phyloP scores from a whole-genome alignment of 176 grass and related monocot genomes.

The Avena eriantha region DNA sequence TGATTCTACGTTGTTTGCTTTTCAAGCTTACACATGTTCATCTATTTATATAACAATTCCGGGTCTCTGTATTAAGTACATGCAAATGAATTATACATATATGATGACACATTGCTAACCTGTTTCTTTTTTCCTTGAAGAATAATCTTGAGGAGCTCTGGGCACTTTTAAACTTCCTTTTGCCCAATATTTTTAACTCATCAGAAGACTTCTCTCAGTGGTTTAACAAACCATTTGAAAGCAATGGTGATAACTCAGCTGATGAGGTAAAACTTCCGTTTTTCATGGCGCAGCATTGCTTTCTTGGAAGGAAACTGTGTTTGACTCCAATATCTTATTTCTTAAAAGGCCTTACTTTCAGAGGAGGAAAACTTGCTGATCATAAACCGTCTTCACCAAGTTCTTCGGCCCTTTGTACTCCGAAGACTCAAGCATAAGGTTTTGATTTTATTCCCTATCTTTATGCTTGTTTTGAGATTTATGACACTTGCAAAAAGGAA shows the following conservation, averaged over 20 bases:
- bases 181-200: conserved; percentile 99
- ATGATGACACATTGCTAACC: conserved; percentile 55
- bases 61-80: conserved; percentile 35
- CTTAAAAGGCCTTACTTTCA: conserved; percentile 87
- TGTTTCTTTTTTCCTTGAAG: conserved; percentile 58
- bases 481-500: conserved; percentile 6
- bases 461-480: conserved; percentile 35
- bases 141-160: conserved; percentile 99
- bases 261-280: conserved; percentile 74
- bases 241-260: conserved; percentile 77
- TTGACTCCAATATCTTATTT: conserved; percentile 25
- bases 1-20: conserved; percentile 8
- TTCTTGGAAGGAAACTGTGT: conserved; percentile 33
- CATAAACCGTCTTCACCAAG: conserved; percentile 99
- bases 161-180: conserved; percentile 97
- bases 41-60: conserved; percentile 21
- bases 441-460: conserved; percentile 39
- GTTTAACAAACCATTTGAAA: conserved; percentile 99
- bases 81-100: conserved; percentile 4
- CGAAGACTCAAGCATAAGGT: conserved; percentile 99
- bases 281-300: background rate
- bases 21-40: conserved; percentile 30
- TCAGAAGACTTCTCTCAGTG: conserved; percentile 99
- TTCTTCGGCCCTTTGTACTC: conserved; percentile 99
- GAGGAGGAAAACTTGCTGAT: conserved; percentile 99